Evolutionary conservation across 192 early-diverging fungal species (phyloP).

Genomic region (Piromyces sp.): DNA sequence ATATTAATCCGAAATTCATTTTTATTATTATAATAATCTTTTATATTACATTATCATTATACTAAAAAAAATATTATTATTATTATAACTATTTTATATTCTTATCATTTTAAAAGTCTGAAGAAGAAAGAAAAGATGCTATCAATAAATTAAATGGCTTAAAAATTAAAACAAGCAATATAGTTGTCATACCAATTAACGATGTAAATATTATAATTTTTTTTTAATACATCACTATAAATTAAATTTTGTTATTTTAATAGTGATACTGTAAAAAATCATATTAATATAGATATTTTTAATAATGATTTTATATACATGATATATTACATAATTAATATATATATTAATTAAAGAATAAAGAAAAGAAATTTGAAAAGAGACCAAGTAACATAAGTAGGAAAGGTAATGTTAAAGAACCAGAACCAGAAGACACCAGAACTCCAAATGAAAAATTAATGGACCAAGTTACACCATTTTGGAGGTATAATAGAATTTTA

Average conservation of each 20-base stretch:
- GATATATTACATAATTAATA: too few species aligned
- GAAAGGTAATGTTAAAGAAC: conserved; percentile 1
- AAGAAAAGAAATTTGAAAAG: conserved; percentile 4
- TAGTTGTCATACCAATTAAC: neutral
- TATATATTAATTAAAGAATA: neutral
- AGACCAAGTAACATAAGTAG: neutral
- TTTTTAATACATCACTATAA: neutral
- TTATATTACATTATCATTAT: too few species aligned
- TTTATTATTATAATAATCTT: too few species aligned
- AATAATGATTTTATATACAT: conserved; percentile 1
- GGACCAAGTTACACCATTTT: conserved; percentile 54
- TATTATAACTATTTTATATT: too few species aligned
- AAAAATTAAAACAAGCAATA: conserved; percentile 4
- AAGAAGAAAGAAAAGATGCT: conserved; percentile 13
- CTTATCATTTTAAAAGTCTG: conserved; percentile 1
- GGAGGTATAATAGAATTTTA: conserved; percentile 18
- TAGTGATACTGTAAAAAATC: too few species aligned
- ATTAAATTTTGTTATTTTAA: neutral
- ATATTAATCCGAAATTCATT: too few species aligned
- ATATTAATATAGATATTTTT: too few species aligned
- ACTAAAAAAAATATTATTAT: too few species aligned
- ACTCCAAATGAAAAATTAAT: conserved; percentile 39
- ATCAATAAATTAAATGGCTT: conserved; percentile 7
- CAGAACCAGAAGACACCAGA: conserved; percentile 12
- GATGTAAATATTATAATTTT: neutral